Percentiles rank a stretch among this genome's conserved stretches.
phyloP scores from a whole-genome alignment of 495 filamentous ascomycete species.

The Penicillium fimorum region DNA sequence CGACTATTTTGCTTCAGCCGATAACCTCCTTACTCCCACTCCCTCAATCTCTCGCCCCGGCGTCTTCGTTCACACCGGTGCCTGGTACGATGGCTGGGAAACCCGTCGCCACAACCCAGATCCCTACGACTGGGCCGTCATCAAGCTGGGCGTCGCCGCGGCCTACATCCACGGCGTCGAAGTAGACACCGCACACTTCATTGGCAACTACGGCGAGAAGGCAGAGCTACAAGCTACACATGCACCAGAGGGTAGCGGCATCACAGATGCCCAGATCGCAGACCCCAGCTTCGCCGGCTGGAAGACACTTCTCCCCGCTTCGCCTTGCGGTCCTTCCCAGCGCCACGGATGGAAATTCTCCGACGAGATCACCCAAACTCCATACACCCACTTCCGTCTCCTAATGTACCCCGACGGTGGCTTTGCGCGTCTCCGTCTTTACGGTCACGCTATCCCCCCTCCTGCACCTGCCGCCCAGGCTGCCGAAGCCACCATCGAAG shows the following conservation, averaged over 20 bases:
- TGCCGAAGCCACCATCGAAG: constrained; percentile 58
- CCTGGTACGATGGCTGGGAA: constrained; percentile 97
- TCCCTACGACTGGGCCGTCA: constrained; percentile 80
- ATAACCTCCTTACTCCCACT: constrained; percentile 73
- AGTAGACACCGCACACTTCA: constrained; percentile 83
- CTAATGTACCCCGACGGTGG: constrained; percentile 94
- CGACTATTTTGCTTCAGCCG: constrained; percentile 84
- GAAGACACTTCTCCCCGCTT: constrained; percentile 68
- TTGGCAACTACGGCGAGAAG: constrained; percentile 82
- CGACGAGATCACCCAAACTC: constrained; percentile 50
- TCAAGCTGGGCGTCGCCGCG: constrained; percentile 74
- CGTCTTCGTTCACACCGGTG: constrained; percentile 79
- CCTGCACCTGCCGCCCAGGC: constrained; percentile 7
- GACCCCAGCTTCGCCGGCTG: constrained; percentile 60
- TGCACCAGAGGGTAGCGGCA: constrained; percentile 34
- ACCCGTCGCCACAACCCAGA: constrained; percentile 80
- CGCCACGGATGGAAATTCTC: constrained; percentile 76
- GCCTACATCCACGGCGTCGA: constrained; percentile 77
- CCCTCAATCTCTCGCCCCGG: constrained; percentile 74
- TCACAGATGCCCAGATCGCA: constrained; percentile 58
- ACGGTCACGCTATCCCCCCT: constrained; percentile 64
- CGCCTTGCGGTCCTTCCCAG: constrained; percentile 73
- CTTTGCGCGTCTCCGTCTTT: constrained; percentile 83
- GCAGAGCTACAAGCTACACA: constrained; percentile 80
- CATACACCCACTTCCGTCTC: constrained; percentile 81